Evolutionary conservation across 2,329 filamentous ascomycete genomes (phyloP).

Genomic region (Didymella pinodella): DNA sequence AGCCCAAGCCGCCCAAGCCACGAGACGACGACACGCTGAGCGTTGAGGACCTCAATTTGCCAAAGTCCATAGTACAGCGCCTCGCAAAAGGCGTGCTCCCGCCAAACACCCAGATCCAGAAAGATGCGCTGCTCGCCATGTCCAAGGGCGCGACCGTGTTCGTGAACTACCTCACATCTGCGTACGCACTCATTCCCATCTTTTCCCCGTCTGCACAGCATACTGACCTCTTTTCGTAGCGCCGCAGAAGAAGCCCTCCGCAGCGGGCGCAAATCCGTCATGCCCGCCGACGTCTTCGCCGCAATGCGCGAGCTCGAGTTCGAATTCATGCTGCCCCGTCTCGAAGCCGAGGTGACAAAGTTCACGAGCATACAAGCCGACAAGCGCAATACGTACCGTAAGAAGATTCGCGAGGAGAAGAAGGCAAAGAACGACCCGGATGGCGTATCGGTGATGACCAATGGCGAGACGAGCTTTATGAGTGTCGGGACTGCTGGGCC

Average conservation of each 20-base stretch:
- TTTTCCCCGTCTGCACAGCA: not conserved
- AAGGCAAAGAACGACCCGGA: conserved; percentile 37
- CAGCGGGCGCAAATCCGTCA: conserved; percentile 79
- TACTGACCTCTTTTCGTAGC: conserved; percentile 52
- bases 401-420: conserved; percentile 73
- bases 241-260: conserved; percentile 74
- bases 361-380: conserved; percentile 77
- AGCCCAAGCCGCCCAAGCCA: conserved; percentile 20
- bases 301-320: conserved; percentile 81
- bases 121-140: conserved; percentile 79
- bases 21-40: conserved; percentile 52
- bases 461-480: conserved; percentile 29
- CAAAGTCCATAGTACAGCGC: conserved; percentile 81
- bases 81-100: conserved; percentile 82
- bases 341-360: conserved; percentile 80
- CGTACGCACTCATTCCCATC: conserved; percentile 60
- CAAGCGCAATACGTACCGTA: conserved; percentile 76
- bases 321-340: conserved; percentile 70
- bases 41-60: conserved; percentile 72
- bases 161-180: conserved; percentile 78
- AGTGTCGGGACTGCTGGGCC: conserved; percentile 24
- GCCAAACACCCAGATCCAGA: conserved; percentile 82
- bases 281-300: conserved; percentile 76
- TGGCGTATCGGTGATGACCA: conserved; percentile 18
- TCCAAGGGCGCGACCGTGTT: conserved; percentile 85